These are phyloP conservation scores for Ascochyta lentis DNA, from an alignment of 2,329 filamentous ascomycete genomes.

Conservation along the genomic window DNA sequence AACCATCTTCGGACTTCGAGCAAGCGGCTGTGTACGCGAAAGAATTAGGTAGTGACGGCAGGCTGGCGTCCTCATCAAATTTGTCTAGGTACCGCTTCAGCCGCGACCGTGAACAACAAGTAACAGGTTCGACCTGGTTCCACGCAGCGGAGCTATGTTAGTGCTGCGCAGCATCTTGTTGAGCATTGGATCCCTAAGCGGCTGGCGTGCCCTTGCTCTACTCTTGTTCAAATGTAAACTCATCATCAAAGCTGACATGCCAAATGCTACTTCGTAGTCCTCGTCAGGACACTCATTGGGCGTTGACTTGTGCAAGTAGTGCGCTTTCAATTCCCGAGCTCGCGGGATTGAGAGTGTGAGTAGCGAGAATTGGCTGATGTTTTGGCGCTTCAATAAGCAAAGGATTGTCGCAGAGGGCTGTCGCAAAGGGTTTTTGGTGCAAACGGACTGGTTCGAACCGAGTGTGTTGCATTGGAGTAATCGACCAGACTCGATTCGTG, in stretches of 20 bases:
- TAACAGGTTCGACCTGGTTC: background rate
- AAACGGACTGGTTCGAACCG: background rate
- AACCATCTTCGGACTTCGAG: conserved; percentile 12
- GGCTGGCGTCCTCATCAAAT: background rate
- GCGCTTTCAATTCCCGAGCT: too few relatives aligned
- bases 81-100: conserved; percentile 1
- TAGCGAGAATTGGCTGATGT: background rate
- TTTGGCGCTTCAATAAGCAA: background rate
- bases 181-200: too few relatives aligned
- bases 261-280: too few relatives aligned
- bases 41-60: background rate
- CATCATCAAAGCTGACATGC: too few relatives aligned
- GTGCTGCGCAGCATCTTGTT: background rate
- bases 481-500: background rate
- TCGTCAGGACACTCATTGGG: too few relatives aligned
- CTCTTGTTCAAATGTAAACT: background rate
- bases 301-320: too few relatives aligned
- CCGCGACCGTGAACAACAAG: conserved; percentile 5
- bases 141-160: background rate
- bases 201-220: background rate
- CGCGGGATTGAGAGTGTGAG: background rate
- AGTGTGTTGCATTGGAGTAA: background rate
- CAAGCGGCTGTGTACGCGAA: background rate
- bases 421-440: conserved; percentile 3
- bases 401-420: background rate